phyloP scores from a whole-genome alignment of 371 early-diverging fungal genomes.

The Mycotypha africana region DNA sequence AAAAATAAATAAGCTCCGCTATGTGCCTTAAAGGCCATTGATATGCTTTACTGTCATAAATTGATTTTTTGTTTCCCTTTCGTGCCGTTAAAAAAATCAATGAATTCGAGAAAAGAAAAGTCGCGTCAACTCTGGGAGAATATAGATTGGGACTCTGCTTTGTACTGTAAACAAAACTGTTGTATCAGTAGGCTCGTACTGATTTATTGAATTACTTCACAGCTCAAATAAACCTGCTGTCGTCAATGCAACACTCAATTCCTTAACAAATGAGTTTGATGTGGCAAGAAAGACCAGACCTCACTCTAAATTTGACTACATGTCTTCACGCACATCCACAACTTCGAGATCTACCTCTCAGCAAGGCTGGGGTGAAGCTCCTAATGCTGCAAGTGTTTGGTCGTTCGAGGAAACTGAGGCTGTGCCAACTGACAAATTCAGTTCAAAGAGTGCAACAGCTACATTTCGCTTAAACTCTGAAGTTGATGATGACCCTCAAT shows the following conservation, averaged over 20 bases:
- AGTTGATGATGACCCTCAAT: constrained; percentile 20
- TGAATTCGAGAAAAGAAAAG: background rate
- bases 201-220: background rate
- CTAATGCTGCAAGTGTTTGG: background rate
- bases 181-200: no score
- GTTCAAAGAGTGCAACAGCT: background rate
- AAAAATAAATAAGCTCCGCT: no score
- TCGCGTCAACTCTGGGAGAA: constrained; percentile 4
- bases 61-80: no score
- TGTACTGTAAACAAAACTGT: constrained; percentile 3
- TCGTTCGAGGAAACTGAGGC: background rate
- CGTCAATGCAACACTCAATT: constrained; percentile 14
- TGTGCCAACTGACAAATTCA: background rate
- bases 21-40: no score
- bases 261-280: constrained; percentile 15
- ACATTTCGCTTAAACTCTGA: constrained; percentile 23
- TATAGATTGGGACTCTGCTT: constrained; percentile 8
- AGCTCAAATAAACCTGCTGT: constrained; percentile 5
- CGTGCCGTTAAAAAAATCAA: background rate
- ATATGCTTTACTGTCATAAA: no score
- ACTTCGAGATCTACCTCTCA: constrained; percentile 6
- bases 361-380: constrained; percentile 5
- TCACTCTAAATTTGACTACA: constrained; percentile 15
- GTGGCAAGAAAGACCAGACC: background rate
- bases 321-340: background rate